Conservation (phyloP, 176 grass and related monocot species). For the sorghum (Sorghum bicolor) region DNA sequence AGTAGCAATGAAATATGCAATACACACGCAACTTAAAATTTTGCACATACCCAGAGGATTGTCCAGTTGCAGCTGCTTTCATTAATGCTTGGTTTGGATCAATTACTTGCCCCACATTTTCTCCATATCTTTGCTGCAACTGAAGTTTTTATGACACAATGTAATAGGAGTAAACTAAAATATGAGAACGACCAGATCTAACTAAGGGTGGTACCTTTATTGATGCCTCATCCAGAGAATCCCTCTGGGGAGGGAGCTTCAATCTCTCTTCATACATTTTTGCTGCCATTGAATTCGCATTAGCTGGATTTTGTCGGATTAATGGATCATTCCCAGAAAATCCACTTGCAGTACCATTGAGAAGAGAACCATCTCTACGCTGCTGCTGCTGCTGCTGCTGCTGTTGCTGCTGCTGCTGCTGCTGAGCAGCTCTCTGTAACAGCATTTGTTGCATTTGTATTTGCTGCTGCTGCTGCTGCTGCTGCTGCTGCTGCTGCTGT, state of each 20-base stretch:
- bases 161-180: slow-evolving; percentile 16
- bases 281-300: slow-evolving; percentile 86
- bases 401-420: slow-evolving; percentile 52
- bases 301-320: slow-evolving; percentile 51
- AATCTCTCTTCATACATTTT: slow-evolving; percentile 96
- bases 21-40: neutral
- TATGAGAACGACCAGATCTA: neutral
- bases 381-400: slow-evolving; percentile 60
- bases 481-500: slow-evolving; percentile 51
- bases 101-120: slow-evolving; percentile 77
- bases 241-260: slow-evolving; percentile 82
- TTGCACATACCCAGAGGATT: slow-evolving; percentile 80
- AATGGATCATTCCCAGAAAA: slow-evolving; percentile 60
- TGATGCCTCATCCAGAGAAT: slow-evolving; percentile 76
- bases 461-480: slow-evolving; percentile 51
- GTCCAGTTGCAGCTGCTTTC: slow-evolving; percentile 82
- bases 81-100: slow-evolving; percentile 78
- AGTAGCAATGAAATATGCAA: slow-evolving; percentile 22
- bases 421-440: slow-evolving; percentile 52
- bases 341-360: slow-evolving; percentile 74
- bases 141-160: slow-evolving; percentile 20
- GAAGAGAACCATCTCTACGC: slow-evolving; percentile 63
- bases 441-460: slow-evolving; percentile 73
- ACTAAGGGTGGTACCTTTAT: slow-evolving; percentile 61
- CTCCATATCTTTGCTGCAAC: slow-evolving; percentile 80